Conservation (phyloP, 2,329 filamentous ascomycete genomes). For the Pseudonectria foliicola region DNA sequence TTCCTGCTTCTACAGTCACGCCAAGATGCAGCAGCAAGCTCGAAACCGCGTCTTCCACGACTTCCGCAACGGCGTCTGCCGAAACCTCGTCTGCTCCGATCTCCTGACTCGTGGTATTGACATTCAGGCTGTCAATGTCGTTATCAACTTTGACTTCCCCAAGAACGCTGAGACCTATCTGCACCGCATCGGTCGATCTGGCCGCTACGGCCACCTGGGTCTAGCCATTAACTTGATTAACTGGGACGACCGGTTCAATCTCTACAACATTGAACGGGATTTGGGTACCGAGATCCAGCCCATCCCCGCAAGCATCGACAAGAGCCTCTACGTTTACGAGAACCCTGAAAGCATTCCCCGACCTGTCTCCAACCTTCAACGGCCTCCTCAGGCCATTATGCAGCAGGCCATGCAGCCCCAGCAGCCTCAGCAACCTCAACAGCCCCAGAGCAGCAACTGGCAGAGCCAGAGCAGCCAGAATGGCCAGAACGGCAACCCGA, state of each 20-base stretch:
- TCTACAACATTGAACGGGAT: slow-evolving; percentile 98
- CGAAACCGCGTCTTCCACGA: slow-evolving; percentile 99
- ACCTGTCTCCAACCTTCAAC: slow-evolving; percentile 52
- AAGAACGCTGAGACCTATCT: slow-evolving; percentile 99
- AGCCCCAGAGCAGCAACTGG: slow-evolving; percentile 32
- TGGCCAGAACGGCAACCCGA: slow-evolving; percentile 29
- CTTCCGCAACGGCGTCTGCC: slow-evolving; percentile 95
- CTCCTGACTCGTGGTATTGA: slow-evolving; percentile 97
- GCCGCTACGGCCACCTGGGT: slow-evolving; percentile 93
- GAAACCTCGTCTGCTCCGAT: slow-evolving; percentile 97
- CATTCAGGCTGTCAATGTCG: slow-evolving; percentile 97
- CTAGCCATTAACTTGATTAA: slow-evolving; percentile 98
- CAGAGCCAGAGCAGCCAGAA: slow-evolving; percentile 30
- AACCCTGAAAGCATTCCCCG: slow-evolving; percentile 91
- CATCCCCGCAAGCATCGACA: slow-evolving; percentile 93
- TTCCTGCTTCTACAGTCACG: slow-evolving; percentile 99
- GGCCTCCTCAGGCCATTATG: slow-evolving; percentile 19
- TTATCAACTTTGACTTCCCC: slow-evolving; percentile 99
- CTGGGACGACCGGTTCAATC: slow-evolving; percentile 97
- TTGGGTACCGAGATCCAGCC: slow-evolving; percentile 94
- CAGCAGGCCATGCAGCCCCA: slow-evolving; percentile 25
- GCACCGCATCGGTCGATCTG: slow-evolving; percentile 95
- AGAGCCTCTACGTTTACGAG: slow-evolving; percentile 97
- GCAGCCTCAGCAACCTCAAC: slow-evolving; percentile 25
- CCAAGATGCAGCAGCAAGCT: slow-evolving; percentile 93